Base-by-base conservation (phyloP, 2,329 filamentous ascomycete genomes). In the Aspergillus sergii region DNA sequence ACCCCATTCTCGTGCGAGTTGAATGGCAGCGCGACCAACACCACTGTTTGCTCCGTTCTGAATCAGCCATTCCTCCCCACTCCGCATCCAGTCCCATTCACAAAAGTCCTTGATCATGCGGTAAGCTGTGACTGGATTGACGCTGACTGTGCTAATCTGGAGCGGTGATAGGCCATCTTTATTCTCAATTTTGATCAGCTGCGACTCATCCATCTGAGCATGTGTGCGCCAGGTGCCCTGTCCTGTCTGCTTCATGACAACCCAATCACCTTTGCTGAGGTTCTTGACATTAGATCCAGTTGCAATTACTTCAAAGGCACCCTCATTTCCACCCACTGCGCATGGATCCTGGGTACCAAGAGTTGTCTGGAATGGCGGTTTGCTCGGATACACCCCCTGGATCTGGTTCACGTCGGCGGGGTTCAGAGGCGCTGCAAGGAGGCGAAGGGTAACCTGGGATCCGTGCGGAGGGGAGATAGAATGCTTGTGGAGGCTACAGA, bases 351-450 rank as follows among this genome's bases (percentile, higher is more conserved):
- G 69, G 0, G 94, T 97, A 61, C 93, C 91, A 60, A 99, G 87
- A 1, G 87, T 79, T 7, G 88, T 89, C 21, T 88, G 89, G 79
- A 96, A 94, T 51, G 86, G 82, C 0, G 94, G 93, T 76, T 93
- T 93, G 53, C 89, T 89, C 65, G 94, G 94, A 81, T 99, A 99
- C 4, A 94, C 93, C 68, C 95, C 95, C 83, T 99, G 95, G 73
- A 99, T 92, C 73, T 94, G 94, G 83, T 99, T 99, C 79, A 99
- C 92, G 81, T 99, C 95, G 73, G 95, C 94, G 28, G 95, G 95
- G 82, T 99, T 99, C 78, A 99, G 92, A 62, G 95, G 93, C 1
- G 93, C 89, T 36, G 94, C 92, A 72, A 99, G 91, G 72, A 95
- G 90, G 77, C 93, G 92, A 64, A 99, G 83, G 60, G 94, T 93